Conservation (phyloP, 2,329 filamentous ascomycete genomes). For the Dothideomycetes sp. region DNA sequence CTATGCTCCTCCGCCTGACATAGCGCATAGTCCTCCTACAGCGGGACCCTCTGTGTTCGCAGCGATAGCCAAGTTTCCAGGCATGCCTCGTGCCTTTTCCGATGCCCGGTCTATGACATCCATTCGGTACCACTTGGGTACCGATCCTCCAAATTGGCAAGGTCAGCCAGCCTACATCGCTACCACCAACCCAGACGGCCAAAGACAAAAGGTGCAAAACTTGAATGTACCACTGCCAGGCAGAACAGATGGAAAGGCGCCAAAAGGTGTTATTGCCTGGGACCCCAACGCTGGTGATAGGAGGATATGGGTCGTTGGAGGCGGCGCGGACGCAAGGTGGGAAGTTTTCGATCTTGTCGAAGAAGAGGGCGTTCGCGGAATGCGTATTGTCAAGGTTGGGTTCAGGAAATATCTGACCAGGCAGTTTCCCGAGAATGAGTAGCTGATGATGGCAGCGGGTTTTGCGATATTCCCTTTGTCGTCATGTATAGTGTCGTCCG, state of each 20-base stretch:
- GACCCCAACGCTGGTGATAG: constrained; percentile 12
- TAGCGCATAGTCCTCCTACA: constrained; percentile 9
- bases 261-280: constrained; percentile 84
- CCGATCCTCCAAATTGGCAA: constrained; percentile 47
- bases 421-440: constrained; percentile 17
- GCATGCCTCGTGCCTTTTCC: constrained; percentile 78
- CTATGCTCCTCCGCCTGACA: constrained; percentile 19
- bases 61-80: constrained; percentile 61
- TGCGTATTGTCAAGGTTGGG: constrained; percentile 18
- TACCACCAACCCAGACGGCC: constrained; percentile 25
- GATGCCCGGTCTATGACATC: constrained; percentile 81
- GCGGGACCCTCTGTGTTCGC: constrained; percentile 8
- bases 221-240: constrained; percentile 37
- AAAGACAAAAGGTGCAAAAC: constrained; percentile 18
- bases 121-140: constrained; percentile 70
- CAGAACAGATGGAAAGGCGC: constrained; percentile 46
- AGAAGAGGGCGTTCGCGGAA: constrained; percentile 11
- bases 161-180: constrained; percentile 16
- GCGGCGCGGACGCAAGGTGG: constrained; percentile 23
- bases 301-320: constrained; percentile 20
- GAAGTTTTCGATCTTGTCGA: constrained; percentile 21
- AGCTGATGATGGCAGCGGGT: no score
- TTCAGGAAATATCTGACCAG: constrained; percentile 22
- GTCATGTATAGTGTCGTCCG: no score
- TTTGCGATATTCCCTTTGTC: no score